Evolutionary conservation across 2,329 filamentous ascomycete species (phyloP).

Genomic region (Pseudohalonectria lignicola): DNA sequence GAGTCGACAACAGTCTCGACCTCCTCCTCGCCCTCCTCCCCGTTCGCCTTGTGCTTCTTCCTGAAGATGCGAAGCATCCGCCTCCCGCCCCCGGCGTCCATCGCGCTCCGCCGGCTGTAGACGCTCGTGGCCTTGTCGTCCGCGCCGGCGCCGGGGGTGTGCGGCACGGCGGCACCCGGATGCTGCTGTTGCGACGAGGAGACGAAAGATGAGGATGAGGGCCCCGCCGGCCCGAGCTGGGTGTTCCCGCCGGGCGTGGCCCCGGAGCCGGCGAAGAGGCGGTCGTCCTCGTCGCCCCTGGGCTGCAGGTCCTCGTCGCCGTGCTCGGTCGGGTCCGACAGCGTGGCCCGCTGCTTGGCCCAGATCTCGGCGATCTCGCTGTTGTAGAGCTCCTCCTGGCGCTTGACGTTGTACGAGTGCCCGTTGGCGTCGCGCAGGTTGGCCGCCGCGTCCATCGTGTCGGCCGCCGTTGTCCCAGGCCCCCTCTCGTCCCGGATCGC

Average conservation of each 20-base stretch:
- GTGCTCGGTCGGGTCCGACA: conserved; percentile 62
- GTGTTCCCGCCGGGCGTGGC: neutral
- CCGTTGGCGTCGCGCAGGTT: conserved; percentile 84
- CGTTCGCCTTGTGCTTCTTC: neutral
- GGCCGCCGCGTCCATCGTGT: conserved; percentile 79
- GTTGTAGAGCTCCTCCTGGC: conserved; percentile 86
- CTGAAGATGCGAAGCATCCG: conserved; percentile 3
- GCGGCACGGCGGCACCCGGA: too few relatives aligned
- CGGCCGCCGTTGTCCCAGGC: conserved; percentile 56
- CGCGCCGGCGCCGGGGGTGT: neutral
- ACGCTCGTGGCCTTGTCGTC: conserved; percentile 22
- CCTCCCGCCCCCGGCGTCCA: neutral
- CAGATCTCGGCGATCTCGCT: conserved; percentile 87
- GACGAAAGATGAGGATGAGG: too few relatives aligned
- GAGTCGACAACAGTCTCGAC: conserved; percentile 63
- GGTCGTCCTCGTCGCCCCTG: conserved; percentile 51
- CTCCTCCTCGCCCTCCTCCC: conserved; percentile 1
- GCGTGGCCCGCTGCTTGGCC: conserved; percentile 72
- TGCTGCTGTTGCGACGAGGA: too few relatives aligned
- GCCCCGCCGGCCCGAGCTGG: too few relatives aligned
- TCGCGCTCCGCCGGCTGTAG: conserved; percentile 2
- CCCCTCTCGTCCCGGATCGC: conserved; percentile 45
- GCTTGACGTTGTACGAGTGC: conserved; percentile 94
- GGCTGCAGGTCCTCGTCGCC: conserved; percentile 49
- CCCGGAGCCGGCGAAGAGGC: conserved; percentile 62